Base-by-base conservation (phyloP, 192 early-diverging fungal genomes). In the Gonapodya sp. region DNA sequence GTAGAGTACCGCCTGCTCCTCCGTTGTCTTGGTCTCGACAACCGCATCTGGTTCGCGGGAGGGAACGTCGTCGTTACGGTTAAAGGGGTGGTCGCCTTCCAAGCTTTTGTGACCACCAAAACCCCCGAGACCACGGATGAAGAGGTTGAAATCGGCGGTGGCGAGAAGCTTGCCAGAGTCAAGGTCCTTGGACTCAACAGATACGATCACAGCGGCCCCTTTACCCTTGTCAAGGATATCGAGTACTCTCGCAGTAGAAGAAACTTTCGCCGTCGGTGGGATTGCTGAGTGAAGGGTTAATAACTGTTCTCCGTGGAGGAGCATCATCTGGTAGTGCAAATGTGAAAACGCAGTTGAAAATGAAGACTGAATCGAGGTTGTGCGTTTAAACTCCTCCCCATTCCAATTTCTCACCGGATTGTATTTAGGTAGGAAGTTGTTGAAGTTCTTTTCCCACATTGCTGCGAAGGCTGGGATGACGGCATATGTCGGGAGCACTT, bases 281-380 rank as follows among this genome's bases (percentile, higher is more conserved):
- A 98, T 89, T 33, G 94, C 93, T 75, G 93, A 92, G 82, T 95
- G 88, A 82, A 98, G 82, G 82, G 94, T 92, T 77, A 97, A 86
- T 88, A 93, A 98, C 89, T 99, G 98, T 89, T 99, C 97, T 83
- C 96, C 97, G 87, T 99, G 98, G 75, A 99, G 89, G 79, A 99
- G 91, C 94, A 97, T 95, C 95, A 97, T 97, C 84, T 90, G 80
- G 0, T 0, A 18, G 33, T 35, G 34, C 46, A 35, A 14, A 32
- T n/a, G n/a, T n/a, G n/a, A n/a, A n/a, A n/a, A n/a, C n/a, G n/a
- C n/a, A n/a, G n/a, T n/a, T n/a, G n/a, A n/a, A n/a, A n/a, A n/a
- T n/a, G n/a, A n/a, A n/a, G n/a, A n/a, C n/a, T n/a, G n/a, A n/a
- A n/a, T n/a, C n/a, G n/a, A n/a, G n/a, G n/a, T n/a, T n/a, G n/a